phyloP scores from a whole-genome alignment of 2,329 filamentous ascomycete genomes.

The Exophiala aquamarina region DNA sequence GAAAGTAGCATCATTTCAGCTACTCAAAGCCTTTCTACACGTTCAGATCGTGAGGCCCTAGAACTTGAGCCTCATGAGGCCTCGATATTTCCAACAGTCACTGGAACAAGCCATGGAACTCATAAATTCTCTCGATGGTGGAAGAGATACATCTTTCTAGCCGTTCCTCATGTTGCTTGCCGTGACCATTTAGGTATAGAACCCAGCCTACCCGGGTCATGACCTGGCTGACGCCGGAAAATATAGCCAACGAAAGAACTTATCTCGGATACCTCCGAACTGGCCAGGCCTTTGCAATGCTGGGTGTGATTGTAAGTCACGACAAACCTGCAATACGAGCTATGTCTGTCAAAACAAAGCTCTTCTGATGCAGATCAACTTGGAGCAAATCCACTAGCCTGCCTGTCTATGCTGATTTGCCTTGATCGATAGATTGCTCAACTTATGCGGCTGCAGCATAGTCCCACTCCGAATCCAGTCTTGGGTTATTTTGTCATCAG shows the following conservation, averaged over 20 bases:
- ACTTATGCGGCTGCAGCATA: conserved; percentile 21
- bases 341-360: too few species aligned
- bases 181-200: conserved; percentile 26
- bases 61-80: conserved; percentile 12
- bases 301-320: conserved; percentile 15
- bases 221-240: neutral
- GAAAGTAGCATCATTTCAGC: conserved; percentile 4
- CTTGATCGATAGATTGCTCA: conserved; percentile 13
- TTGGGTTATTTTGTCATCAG: conserved; percentile 26
- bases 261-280: conserved; percentile 26
- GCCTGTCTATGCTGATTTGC: too few species aligned
- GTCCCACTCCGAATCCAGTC: conserved; percentile 15
- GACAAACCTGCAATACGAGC: too few species aligned
- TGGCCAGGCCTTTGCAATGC: conserved; percentile 24
- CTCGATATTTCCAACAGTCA: conserved; percentile 1
- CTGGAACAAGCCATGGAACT: conserved; percentile 7
- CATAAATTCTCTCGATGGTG: conserved; percentile 15
- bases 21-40: conserved; percentile 7
- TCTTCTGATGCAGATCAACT: too few species aligned
- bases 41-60: conserved; percentile 23
- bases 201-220: neutral
- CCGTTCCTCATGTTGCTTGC: conserved; percentile 23
- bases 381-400: too few species aligned
- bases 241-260: conserved; percentile 25
- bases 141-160: conserved; percentile 21